Conservation (phyloP, 192 early-diverging fungal species). For the Umbelopsis ramanniana region DNA sequence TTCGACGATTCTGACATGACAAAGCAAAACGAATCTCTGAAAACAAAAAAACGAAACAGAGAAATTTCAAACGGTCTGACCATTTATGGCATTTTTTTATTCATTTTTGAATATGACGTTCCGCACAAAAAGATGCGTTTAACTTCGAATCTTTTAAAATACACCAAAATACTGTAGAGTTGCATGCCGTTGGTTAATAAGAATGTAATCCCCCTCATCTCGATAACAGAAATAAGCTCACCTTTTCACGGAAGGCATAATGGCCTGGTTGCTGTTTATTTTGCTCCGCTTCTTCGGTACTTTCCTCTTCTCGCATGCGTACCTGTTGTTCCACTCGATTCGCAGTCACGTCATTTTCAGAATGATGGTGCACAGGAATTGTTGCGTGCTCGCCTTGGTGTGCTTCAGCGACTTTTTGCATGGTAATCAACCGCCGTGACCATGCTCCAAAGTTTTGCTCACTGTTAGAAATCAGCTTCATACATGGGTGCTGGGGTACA, state of each 20-base stretch:
- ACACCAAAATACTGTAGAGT: background rate
- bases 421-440: constrained; percentile 89
- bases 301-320: constrained; percentile 11
- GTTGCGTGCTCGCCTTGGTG: constrained; percentile 14
- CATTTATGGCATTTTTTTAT: constrained; percentile 1
- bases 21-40: background rate
- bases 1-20: constrained; percentile 9
- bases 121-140: background rate
- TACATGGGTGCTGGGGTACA: constrained; percentile 80
- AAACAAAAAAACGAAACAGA: background rate
- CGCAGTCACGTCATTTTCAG: constrained; percentile 23
- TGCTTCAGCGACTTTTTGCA: constrained; percentile 77
- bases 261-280: constrained; percentile 39
- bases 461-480: constrained; percentile 86
- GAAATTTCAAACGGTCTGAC: background rate
- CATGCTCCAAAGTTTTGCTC: constrained; percentile 96
- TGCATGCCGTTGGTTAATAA: no score
- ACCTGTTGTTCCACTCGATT: constrained; percentile 5
- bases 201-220: background rate
- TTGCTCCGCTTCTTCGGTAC: constrained; percentile 13
- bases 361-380: constrained; percentile 15
- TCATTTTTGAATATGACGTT: background rate
- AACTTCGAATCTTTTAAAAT: background rate
- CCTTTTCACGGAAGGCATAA: constrained; percentile 47
- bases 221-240: background rate